Percentiles rank a stretch among this genome's conserved stretches.
phyloP scores from a whole-genome alignment of 2,329 filamentous ascomycete species.

The Curvularia sp. region DNA sequence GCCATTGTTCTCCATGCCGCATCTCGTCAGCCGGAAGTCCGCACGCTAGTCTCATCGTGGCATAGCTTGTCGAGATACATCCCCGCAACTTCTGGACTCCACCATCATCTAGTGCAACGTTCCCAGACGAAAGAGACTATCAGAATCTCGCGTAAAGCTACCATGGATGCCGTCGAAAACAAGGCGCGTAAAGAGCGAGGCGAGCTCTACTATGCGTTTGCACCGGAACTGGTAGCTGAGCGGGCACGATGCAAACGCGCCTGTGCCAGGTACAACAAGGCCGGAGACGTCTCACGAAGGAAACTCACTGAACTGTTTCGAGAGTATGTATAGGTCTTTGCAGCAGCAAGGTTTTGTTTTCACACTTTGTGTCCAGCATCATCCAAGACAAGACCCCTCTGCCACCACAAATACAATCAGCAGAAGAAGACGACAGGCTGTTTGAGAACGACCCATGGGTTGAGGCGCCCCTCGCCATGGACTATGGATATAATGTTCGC shows the following conservation, averaged over 20 bases:
- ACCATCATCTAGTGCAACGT: background rate
- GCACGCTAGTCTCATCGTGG: background rate
- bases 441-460: conserved; percentile 73
- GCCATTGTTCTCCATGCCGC: conserved; percentile 12
- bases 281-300: conserved; percentile 66
- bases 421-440: conserved; percentile 69
- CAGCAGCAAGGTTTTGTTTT: conserved; percentile 16
- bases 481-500: conserved; percentile 79
- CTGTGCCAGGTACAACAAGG: conserved; percentile 68
- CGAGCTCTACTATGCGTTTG: conserved; percentile 77
- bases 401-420: conserved; percentile 63
- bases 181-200: conserved; percentile 65
- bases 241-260: conserved; percentile 69
- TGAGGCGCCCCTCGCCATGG: conserved; percentile 71
- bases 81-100: conserved; percentile 1
- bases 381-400: conserved; percentile 67
- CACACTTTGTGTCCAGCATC: conserved; percentile 59
- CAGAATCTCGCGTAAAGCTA: conserved; percentile 3
- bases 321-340: conserved; percentile 63
- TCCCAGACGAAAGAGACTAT: background rate
- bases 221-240: conserved; percentile 69
- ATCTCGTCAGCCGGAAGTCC: conserved; percentile 4
- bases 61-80: conserved; percentile 3
- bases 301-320: conserved; percentile 71
- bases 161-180: conserved; percentile 45